Base-by-base conservation (phyloP, 208 protist genomes). In the Tritrichomonas foetus region DNA sequence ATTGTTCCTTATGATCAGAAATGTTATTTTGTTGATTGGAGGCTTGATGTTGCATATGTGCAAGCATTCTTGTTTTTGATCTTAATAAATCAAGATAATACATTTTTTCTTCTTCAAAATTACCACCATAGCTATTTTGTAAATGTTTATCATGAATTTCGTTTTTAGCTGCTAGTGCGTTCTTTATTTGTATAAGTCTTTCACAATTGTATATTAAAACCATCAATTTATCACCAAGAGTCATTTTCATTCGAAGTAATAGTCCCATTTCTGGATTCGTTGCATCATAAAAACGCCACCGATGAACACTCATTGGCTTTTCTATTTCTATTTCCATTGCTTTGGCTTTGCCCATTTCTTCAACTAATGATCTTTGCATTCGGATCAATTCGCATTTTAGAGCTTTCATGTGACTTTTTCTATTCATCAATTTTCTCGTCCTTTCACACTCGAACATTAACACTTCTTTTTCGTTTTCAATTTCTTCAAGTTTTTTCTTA, bases 251-350 rank as follows among this genome's bases (percentile, higher is more conserved):
- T 94, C 99, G 98, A 16, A 99, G 98, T 95, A 99, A 99, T 92
- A 98, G 97, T 36, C 99, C 96, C 66, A 98, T 97, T 93, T 99
- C 98, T 84, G 98, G 97, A 61, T 98, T 95, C 36, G 78, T 82
- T 36, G 94, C 98, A 84, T 99, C 98, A 16, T 99, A 95, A 84
- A 97, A 97, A 57, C 98, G 96, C 98, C 98, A 99, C 22, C 98
- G 95, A 95, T 99, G 98, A 33, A 99, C 97, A 95, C 99, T 99
- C 94, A 99, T 98, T 41, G 98, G 98, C 39, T 97, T 98, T 95
- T 98, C 95, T 2, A 99, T 95, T 96, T 99, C 98, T 93, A 99
- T 98, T 0, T 96, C 96, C 39, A 99, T 95, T 14, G 98, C 98
- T 82, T 94, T 95, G 11, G 94, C 69, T 50, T 96, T 96, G 0